A percentile compares a stretch with the other conserved stretches of the same genome.
These are phyloP conservation scores for Paecilomyces variotii DNA, from an alignment of 2,329 filamentous ascomycete genomes.

Conservation along the genomic window DNA sequence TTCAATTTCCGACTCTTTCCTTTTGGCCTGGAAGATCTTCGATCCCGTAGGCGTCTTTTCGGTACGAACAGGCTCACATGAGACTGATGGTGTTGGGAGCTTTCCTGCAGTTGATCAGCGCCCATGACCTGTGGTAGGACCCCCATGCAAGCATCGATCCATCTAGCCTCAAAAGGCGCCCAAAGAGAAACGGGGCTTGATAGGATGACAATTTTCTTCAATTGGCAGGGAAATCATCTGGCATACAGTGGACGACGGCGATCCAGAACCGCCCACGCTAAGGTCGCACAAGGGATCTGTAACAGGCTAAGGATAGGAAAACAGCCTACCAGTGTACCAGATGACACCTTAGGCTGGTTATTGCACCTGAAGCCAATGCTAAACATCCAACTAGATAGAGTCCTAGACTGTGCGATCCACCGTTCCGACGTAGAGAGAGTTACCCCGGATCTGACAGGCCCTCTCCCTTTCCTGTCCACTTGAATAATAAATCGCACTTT, in stretches of 20 bases:
- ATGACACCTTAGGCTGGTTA: not conserved
- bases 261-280: not conserved
- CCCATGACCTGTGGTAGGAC: not conserved
- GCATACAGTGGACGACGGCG: not conserved
- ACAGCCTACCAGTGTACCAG: not conserved
- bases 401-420: not conserved
- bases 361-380: not conserved
- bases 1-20: not conserved
- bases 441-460: not conserved
- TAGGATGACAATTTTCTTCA: not conserved
- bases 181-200: not conserved
- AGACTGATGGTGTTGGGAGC: not conserved
- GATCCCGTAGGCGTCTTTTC: not conserved
- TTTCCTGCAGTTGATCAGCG: not conserved
- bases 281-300: not conserved
- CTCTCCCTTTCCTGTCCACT: not conserved
- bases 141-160: not conserved
- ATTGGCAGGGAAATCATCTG: not conserved
- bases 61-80: not conserved
- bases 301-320: not conserved
- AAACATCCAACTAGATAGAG: not conserved
- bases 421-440: not conserved
- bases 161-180: not conserved
- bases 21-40: not conserved
- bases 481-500: not conserved